Evolutionary conservation across 2,329 filamentous ascomycete genomes (phyloP).

Genomic region (Lachnellula subtilissima): DNA sequence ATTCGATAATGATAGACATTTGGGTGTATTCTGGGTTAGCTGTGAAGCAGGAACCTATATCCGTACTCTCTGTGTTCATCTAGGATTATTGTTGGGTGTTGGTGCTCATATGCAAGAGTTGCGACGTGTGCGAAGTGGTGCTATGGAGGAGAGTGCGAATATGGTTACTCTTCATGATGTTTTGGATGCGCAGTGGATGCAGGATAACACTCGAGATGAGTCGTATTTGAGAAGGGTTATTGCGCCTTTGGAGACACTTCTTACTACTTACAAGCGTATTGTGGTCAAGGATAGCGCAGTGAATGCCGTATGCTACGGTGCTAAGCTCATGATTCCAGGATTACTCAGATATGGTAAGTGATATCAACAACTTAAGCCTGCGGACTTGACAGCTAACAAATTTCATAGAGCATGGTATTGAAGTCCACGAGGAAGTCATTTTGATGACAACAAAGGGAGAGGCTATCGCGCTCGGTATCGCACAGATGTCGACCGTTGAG

Average conservation of each 20-base stretch:
- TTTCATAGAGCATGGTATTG: constrained; percentile 71
- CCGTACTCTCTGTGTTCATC: constrained; percentile 92
- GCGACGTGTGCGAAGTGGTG: constrained; percentile 85
- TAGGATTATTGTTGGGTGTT: constrained; percentile 71
- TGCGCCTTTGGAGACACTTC: constrained; percentile 83
- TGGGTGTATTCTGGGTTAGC: constrained; percentile 98
- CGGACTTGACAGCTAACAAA: constrained; percentile 26
- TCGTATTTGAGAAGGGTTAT: constrained; percentile 88
- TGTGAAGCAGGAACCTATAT: constrained; percentile 99
- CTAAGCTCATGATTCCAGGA: constrained; percentile 98
- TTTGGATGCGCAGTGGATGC: constrained; percentile 90
- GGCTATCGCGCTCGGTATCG: constrained; percentile 92
- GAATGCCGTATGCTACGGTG: constrained; percentile 97
- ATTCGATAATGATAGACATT: constrained; percentile 96
- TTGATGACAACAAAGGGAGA: constrained; percentile 99
- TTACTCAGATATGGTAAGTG: constrained; percentile 79
- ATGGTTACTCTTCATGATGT: constrained; percentile 95
- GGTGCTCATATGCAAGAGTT: constrained; percentile 99
- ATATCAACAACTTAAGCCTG: not conserved
- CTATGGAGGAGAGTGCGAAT: constrained; percentile 85
- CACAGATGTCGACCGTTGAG: constrained; percentile 97
- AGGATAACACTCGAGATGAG: constrained; percentile 95
- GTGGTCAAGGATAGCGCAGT: constrained; percentile 97
- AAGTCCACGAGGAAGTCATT: constrained; percentile 93
- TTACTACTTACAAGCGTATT: constrained; percentile 91